phyloP scores from a whole-genome alignment of 2,329 filamentous ascomycete genomes.

The Corinectria fuckeliana region DNA sequence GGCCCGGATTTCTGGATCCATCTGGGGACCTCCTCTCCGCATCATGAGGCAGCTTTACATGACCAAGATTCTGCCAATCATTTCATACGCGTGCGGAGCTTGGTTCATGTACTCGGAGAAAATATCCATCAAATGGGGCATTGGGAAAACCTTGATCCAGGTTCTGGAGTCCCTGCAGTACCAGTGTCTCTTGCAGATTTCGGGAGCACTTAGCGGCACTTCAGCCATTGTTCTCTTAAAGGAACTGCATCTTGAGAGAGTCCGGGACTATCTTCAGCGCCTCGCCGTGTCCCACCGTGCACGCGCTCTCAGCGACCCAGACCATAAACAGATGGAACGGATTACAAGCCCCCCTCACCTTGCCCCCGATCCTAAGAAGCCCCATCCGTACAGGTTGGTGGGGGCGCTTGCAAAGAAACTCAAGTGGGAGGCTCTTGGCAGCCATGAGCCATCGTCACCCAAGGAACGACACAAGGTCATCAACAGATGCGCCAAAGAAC shows the following conservation, averaged over 20 bases:
- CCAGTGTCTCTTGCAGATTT: constrained; percentile 5
- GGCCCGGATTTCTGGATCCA: background rate
- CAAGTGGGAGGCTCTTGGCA: no score
- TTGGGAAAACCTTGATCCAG: background rate
- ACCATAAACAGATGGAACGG: no score
- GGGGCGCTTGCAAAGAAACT: no score
- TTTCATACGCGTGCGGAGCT: constrained; percentile 18
- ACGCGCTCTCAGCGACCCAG: background rate
- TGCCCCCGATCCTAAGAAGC: rapidly evolving
- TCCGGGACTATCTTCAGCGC: background rate
- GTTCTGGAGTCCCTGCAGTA: constrained; percentile 1
- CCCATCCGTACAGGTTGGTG: no score
- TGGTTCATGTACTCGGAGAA: constrained; percentile 12
- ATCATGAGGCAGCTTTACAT: constrained; percentile 11
- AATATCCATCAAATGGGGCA: background rate
- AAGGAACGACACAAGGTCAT: background rate
- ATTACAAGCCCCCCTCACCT: background rate
- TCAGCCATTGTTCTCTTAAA: constrained; percentile 2
- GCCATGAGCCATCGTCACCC: background rate
- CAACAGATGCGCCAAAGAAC: background rate
- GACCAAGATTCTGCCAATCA: constrained; percentile 7
- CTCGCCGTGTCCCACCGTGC: background rate
- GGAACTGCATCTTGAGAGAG: constrained; percentile 12
- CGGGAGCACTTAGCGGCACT: constrained; percentile 1
- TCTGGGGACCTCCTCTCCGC: constrained; percentile 6